Base-by-base conservation (phyloP, 192 early-diverging fungal genomes). In the Coemansia javaensis region DNA sequence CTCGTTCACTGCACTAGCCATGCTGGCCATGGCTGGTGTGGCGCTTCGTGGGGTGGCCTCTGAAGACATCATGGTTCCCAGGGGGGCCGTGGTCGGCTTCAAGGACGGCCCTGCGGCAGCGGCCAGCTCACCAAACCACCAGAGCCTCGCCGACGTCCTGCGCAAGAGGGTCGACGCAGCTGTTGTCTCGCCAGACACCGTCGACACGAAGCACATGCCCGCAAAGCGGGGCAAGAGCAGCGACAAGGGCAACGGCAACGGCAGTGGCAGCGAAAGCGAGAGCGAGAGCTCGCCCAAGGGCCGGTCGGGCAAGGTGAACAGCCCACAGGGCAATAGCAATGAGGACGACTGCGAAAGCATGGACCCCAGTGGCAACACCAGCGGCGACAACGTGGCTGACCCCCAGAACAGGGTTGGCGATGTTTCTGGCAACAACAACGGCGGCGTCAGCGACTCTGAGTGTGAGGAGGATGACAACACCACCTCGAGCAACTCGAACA, bases 21-120 rank as follows among this genome's bases (percentile, higher is more conserved):
- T 40, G 39, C 39, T 40, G 39, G 39, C 17, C 39, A 40, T 40
- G 39, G 39, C 21, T 40, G 39, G 39, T 40, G 39, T 40, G 16
- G 39, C 12, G 7, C 21, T 11, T 40, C 17, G 39, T 40, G 21
- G 39, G 12, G 12, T 40, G 39, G 39, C 39, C 39, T 13, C 21
- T n/a, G n/a, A n/a, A n/a, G n/a, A n/a, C n/a, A n/a, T n/a, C n/a
- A n/a, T n/a, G n/a, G n/a, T n/a, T n/a, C n/a, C n/a, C n/a, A n/a
- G n/a, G 39, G 12, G 17, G 17, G 16, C 39, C 17, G 10, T 40
- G 13, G 7, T 40, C 39, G 12, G 12, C 39, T 22, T 40, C 39
- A 40, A 17, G 39, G 39, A 40, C 12, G 16, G 39, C 21, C 39
- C 39, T 16, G 33, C 2, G 7, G 33, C 10, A 10, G 3, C 7